These are phyloP conservation scores for Avena insularis DNA, from an alignment of 176 grass and related monocot genomes.

Conservation along the genomic window DNA sequence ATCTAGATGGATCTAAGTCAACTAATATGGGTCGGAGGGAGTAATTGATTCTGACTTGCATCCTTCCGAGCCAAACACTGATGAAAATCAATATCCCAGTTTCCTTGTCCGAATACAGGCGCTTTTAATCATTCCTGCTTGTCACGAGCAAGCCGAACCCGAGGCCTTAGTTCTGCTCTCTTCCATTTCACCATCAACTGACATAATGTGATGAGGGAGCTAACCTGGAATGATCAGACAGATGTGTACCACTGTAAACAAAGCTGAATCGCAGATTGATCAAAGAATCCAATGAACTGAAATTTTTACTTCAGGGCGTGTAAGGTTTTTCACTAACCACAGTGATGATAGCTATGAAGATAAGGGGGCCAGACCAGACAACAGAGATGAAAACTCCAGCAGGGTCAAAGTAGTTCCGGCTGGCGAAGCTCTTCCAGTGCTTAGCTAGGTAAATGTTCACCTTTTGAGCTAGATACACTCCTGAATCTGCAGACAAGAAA, in stretches of 20 bases:
- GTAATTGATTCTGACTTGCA: background rate
- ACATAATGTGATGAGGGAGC: slow-evolving; percentile 64
- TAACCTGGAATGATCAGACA: slow-evolving; percentile 50
- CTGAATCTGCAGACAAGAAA: slow-evolving; percentile 54
- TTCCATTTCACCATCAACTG: slow-evolving; percentile 77
- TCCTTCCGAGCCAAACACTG: background rate
- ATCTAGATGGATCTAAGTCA: too few species aligned
- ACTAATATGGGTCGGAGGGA: background rate
- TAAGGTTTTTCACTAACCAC: slow-evolving; percentile 56
- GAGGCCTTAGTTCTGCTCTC: slow-evolving; percentile 70
- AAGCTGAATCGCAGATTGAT: slow-evolving; percentile 13
- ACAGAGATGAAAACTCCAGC: slow-evolving; percentile 72
- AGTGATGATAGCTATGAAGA: slow-evolving; percentile 56
- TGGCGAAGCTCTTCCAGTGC: slow-evolving; percentile 65
- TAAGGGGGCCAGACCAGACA: slow-evolving; percentile 75
- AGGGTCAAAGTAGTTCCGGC: slow-evolving; percentile 63
- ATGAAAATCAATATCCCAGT: background rate
- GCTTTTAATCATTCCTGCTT: slow-evolving; percentile 53
- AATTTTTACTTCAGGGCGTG: background rate
- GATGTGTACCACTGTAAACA: background rate
- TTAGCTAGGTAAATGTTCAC: slow-evolving; percentile 61
- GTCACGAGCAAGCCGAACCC: slow-evolving; percentile 47
- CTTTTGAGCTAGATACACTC: slow-evolving; percentile 72
- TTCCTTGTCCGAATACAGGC: background rate
- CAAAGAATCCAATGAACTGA: background rate